Percentiles rank a stretch among this genome's conserved stretches.
Evolutionary conservation across 108 stramenopile genomes (phyloP).

Genomic region (Craspedostauros australis): DNA sequence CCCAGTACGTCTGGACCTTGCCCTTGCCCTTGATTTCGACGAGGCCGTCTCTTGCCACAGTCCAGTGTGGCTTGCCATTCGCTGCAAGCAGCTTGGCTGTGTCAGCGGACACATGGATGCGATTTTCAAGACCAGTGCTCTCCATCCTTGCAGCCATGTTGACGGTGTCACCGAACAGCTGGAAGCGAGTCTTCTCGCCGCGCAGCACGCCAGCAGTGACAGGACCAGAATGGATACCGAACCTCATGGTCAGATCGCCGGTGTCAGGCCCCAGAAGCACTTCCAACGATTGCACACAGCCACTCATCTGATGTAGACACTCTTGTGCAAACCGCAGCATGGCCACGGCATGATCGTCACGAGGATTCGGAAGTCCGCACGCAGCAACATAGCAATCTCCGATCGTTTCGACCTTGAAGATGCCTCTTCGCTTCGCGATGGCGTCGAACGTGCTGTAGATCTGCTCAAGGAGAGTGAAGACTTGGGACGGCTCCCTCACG

Average conservation of each 20-base stretch:
- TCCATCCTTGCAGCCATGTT: slow-evolving; percentile 47
- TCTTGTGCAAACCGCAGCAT: slow-evolving; percentile 28
- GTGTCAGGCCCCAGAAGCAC: slow-evolving; percentile 21
- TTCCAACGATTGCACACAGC: slow-evolving; percentile 1
- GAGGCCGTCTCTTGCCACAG: not conserved
- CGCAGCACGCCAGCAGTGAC: slow-evolving; percentile 45
- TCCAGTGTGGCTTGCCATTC: slow-evolving; percentile 14
- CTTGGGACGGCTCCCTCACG: slow-evolving; percentile 14
- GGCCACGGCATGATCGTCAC: slow-evolving; percentile 33
- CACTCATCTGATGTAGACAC: slow-evolving; percentile 25
- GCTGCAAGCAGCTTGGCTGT: slow-evolving; percentile 27
- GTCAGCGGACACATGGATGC: slow-evolving; percentile 32
- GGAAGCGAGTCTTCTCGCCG: slow-evolving; percentile 40
- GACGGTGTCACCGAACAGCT: slow-evolving; percentile 51
- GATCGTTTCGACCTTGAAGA: slow-evolving; percentile 43
- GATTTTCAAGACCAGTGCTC: slow-evolving; percentile 19
- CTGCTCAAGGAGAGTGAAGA: slow-evolving; percentile 36
- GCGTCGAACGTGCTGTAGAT: slow-evolving; percentile 39
- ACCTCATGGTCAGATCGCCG: slow-evolving; percentile 21
- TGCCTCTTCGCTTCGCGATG: slow-evolving; percentile 22
- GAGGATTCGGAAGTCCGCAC: slow-evolving; percentile 11
- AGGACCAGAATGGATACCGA: slow-evolving; percentile 42
- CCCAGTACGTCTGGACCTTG: no score
- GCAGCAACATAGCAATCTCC: slow-evolving; percentile 51
- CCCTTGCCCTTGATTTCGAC: slow-evolving; percentile 12